Percentiles rank a stretch among this genome's conserved stretches.
phyloP scores from a whole-genome alignment of 169 alveolate genomes.

The Plasmodium vinckei region DNA sequence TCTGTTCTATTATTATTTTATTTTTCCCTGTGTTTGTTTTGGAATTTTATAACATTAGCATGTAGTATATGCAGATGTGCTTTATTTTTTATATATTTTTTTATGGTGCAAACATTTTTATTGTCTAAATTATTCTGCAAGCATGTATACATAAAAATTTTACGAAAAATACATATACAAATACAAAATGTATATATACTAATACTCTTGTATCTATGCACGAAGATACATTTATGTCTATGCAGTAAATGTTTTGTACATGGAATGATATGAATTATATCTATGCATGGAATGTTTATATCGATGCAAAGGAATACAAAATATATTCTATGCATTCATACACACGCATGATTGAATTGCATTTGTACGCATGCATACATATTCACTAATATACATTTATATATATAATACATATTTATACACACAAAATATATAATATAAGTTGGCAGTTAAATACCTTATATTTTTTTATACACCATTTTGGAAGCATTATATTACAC shows the following conservation, averaged over 20 bases:
- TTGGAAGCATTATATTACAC: no score
- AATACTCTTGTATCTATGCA: slow-evolving; percentile 10
- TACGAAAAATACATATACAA: not conserved
- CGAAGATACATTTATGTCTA: slow-evolving; percentile 10
- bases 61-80: slow-evolving; percentile 37
- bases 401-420: not conserved
- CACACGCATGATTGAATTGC: not conserved
- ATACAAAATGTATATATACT: slow-evolving; percentile 1
- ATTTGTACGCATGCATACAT: not conserved
- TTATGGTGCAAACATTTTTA: slow-evolving; percentile 59
- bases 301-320: not conserved
- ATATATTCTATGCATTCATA: not conserved
- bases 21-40: not conserved
- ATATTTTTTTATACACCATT: no score
- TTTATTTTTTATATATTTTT: not conserved
- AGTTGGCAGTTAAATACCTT: no score
- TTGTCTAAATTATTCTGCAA: slow-evolving; percentile 14
- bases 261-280: not conserved
- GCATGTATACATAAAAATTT: not conserved
- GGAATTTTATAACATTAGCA: slow-evolving; percentile 26
- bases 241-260: not conserved
- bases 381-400: not conserved
- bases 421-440: not conserved
- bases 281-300: not conserved
- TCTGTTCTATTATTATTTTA: not conserved